Conservation (phyloP, 179 eudicot species). For the Silene coronaria region DNA sequence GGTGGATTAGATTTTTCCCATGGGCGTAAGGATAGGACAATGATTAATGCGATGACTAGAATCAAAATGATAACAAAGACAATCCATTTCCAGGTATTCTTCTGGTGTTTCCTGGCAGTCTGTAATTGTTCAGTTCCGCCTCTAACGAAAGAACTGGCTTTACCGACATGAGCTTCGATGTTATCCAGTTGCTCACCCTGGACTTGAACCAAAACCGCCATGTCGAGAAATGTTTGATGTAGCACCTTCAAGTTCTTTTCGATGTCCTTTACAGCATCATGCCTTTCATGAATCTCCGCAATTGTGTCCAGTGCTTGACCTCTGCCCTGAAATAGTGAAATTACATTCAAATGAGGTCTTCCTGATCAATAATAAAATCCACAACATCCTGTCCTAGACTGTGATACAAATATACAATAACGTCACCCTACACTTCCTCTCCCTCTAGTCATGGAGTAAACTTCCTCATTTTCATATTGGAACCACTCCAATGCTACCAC, state of each 20-base stretch:
- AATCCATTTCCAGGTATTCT: constrained; percentile 65
- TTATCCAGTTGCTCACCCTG: constrained; percentile 74
- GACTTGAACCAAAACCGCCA: constrained; percentile 61
- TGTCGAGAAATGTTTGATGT: constrained; percentile 72
- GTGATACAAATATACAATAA: not conserved
- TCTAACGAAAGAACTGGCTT: constrained; percentile 56
- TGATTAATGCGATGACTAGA: constrained; percentile 42
- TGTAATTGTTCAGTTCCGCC: constrained; percentile 46
- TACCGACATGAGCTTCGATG: constrained; percentile 53
- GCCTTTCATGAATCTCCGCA: constrained; percentile 78
- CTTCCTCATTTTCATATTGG: too few relatives aligned
- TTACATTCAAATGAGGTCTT: not conserved
- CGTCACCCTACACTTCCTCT: not conserved
- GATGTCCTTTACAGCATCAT: constrained; percentile 65
- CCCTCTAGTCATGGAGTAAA: too few relatives aligned
- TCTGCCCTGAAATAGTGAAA: constrained; percentile 44
- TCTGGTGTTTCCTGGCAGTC: constrained; percentile 58
- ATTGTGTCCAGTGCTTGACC: constrained; percentile 66
- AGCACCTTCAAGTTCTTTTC: constrained; percentile 64
- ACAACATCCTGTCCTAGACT: too few relatives aligned
- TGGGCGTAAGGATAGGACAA: constrained; percentile 47
- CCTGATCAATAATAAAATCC: too few relatives aligned
- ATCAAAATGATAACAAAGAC: constrained; percentile 47
- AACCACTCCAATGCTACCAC: too few relatives aligned
- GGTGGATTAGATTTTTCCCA: constrained; percentile 29